phyloP scores from a whole-genome alignment of 352 stramenopile species.

The Phytopythium sindhum region DNA sequence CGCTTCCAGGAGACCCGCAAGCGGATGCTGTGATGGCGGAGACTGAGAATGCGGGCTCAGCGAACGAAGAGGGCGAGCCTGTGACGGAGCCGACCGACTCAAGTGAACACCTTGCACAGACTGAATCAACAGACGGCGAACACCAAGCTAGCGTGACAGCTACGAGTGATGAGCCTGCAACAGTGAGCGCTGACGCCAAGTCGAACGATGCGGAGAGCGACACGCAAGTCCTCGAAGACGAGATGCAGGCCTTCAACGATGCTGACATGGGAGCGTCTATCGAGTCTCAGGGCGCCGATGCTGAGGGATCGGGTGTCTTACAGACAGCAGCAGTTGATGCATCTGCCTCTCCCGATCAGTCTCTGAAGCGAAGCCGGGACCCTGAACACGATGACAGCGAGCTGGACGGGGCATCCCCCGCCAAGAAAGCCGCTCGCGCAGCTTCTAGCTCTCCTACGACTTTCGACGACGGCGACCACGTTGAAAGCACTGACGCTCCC shows the following conservation, averaged over 20 bases:
- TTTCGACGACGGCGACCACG: neutral
- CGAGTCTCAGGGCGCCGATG: neutral
- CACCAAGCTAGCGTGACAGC: neutral
- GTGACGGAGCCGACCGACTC: neutral
- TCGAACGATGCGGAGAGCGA: neutral
- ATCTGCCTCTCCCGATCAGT: neutral
- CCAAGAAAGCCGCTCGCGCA: constrained; percentile 24
- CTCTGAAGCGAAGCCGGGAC: constrained; percentile 20
- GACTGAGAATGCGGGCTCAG: neutral
- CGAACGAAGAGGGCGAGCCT: neutral
- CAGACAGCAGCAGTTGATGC: neutral
- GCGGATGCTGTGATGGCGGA: neutral
- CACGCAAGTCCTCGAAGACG: neutral
- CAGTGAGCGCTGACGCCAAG: neutral
- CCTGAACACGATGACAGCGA: constrained; percentile 5
- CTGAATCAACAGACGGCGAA: neutral
- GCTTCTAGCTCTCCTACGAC: neutral
- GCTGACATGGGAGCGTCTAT: neutral
- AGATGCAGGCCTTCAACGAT: neutral
- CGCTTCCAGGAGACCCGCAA: neutral
- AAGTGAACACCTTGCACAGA: neutral
- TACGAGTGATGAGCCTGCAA: neutral
- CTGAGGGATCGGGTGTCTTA: neutral
- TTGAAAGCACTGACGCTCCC: neutral
- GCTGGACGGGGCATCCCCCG: constrained; percentile 13